Conservation (phyloP, 2,329 filamentous ascomycete species). For the Fusarium heterosporum region DNA sequence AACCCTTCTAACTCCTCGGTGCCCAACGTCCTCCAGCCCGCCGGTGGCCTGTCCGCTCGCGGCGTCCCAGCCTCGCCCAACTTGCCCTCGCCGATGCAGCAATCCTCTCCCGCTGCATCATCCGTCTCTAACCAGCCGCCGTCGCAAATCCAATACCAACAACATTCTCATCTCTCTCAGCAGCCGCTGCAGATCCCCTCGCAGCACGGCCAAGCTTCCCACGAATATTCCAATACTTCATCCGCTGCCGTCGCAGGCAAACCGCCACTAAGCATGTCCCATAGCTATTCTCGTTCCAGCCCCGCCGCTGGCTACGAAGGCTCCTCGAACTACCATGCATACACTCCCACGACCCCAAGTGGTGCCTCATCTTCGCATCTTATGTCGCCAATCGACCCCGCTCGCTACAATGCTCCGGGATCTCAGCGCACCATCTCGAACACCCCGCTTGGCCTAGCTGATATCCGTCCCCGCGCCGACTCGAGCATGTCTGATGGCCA, state of each 20-base stretch:
- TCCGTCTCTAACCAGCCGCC: conserved; percentile 52
- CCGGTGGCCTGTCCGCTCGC: conserved; percentile 56
- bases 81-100: conserved; percentile 59
- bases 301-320: conserved; percentile 72
- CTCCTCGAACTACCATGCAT: conserved; percentile 64
- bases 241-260: conserved; percentile 66
- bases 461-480: conserved; percentile 89
- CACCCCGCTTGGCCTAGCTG: conserved; percentile 89
- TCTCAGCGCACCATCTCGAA: conserved; percentile 77
- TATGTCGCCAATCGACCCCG: conserved; percentile 65
- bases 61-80: conserved; percentile 56
- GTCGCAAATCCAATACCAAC: conserved; percentile 49
- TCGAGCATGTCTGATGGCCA: conserved; percentile 80
- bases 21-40: conserved; percentile 70
- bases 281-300: conserved; percentile 87
- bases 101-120: conserved; percentile 51
- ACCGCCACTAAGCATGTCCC: conserved; percentile 73
- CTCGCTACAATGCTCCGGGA: conserved; percentile 67
- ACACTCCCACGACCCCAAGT: conserved; percentile 73
- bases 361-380: conserved; percentile 70
- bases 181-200: conserved; percentile 49
- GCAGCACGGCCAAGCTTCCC: conserved; percentile 71
- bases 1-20: conserved; percentile 58
- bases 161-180: conserved; percentile 51
- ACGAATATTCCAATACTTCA: conserved; percentile 45